phyloP scores from a whole-genome alignment of 345 rosid genomes.

The Rhizophora mangle region DNA sequence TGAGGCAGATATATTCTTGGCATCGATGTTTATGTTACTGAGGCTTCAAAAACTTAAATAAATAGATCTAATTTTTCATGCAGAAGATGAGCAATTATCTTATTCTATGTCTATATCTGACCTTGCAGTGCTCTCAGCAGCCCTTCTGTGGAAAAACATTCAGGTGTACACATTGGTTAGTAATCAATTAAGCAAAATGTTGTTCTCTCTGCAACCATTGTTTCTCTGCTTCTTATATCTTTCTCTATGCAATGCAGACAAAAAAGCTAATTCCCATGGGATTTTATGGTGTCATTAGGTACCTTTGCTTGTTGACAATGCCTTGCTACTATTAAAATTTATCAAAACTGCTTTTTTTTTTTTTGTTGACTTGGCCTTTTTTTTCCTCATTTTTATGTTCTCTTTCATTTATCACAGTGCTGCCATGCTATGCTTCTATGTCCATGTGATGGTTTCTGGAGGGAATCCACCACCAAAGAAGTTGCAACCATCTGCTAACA shows the following conservation, averaged over 20 bases:
- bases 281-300: slow-evolving; percentile 61
- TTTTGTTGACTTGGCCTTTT: background rate
- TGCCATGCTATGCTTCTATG: slow-evolving; percentile 77
- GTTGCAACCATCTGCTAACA: slow-evolving; percentile 40
- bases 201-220: background rate
- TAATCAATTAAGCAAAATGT: slow-evolving; percentile 8
- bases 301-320: slow-evolving; percentile 8
- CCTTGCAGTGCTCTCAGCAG: slow-evolving; percentile 70
- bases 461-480: slow-evolving; percentile 98
- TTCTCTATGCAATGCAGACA: slow-evolving; percentile 47
- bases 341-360: background rate
- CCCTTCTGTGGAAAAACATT: slow-evolving; percentile 70
- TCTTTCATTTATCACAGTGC: slow-evolving; percentile 46
- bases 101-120: slow-evolving; percentile 8
- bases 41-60: background rate
- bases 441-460: slow-evolving; percentile 71
- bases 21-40: background rate
- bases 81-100: background rate
- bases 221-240: background rate
- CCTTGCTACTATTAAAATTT: background rate
- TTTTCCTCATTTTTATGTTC: background rate
- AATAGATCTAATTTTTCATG: background rate
- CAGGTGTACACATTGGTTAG: slow-evolving; percentile 57
- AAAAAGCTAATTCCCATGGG: slow-evolving; percentile 68
- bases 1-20: background rate